phyloP scores from a whole-genome alignment of 2,329 filamentous ascomycete genomes.

The Monosporascus sp. region DNA sequence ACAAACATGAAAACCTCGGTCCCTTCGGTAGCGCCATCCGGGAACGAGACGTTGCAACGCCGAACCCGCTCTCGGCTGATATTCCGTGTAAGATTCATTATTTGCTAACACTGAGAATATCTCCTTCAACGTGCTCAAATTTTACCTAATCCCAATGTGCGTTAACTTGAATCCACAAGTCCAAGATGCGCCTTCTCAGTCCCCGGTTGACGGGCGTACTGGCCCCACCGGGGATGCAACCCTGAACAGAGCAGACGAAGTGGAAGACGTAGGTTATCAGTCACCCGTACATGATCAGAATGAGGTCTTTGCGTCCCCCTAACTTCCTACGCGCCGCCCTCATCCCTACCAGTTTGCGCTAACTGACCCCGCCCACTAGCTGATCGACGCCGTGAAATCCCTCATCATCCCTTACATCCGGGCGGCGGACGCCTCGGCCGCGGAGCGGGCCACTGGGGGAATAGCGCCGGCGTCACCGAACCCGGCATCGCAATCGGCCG shows the following conservation, averaged over 20 bases:
- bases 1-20: too few species aligned
- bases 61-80: too few species aligned
- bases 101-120: too few species aligned
- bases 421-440: conserved; percentile 59
- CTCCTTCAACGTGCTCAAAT: too few species aligned
- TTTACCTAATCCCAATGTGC: too few species aligned
- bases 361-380: conserved; percentile 36
- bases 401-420: conserved; percentile 67
- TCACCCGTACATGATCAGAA: not conserved
- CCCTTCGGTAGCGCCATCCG: too few species aligned
- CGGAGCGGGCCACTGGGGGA: conserved; percentile 48
- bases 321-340: not conserved
- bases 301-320: not conserved
- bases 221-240: not conserved
- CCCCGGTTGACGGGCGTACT: conserved; percentile 6
- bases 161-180: not conserved
- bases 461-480: conserved; percentile 34
- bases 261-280: conserved; percentile 37
- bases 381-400: conserved; percentile 61
- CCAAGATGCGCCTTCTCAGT: conserved; percentile 4
- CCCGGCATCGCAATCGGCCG: conserved; percentile 13
- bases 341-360: not conserved
- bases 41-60: too few species aligned
- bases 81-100: too few species aligned
- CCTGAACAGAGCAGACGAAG: conserved; percentile 37